Evolutionary conservation across 352 stramenopile genomes (phyloP), one percentile per base, ranked within the genome.

Genomic region (Albugo laibachii): DNA sequence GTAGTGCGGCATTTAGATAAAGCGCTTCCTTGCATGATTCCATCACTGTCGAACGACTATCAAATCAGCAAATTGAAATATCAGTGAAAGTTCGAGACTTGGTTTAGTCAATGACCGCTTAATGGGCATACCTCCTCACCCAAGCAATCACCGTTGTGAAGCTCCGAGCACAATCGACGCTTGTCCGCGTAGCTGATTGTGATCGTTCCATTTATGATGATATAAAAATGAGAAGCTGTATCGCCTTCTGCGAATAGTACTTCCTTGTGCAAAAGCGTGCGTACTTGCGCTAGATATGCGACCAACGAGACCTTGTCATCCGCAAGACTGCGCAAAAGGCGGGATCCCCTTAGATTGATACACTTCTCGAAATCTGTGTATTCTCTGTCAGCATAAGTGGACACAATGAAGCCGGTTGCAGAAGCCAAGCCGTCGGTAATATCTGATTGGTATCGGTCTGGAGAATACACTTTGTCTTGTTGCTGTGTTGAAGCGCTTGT

Each of bases 351-450:
- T 41, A 91, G 57, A 36, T 83, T 73, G 42, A 91, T 81, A 2
- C 71, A 85, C 54, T 91, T 91, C 45, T 87, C 78, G 48, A 91
- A 84, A 6, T 63, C 83, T 37, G 75, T 81, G 49, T 75, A 85
- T 36, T 83, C 65, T 0, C 61, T 55, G 8, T 58, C 63, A n/a
- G 80, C 67, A 8, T 8, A 24, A 19, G 3, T 43, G 38, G 38
- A 43, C 3, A 8, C 3, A 43, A 24, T 24, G 38, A 24, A 43
- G 16, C 8, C 8, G 16, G 38, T 10, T 10, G 24, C 8, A 31
- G 24, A 31, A 31, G 24, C 24, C 24, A 31, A 31, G 24, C 24
- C 24, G 3, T 31, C 3, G 24, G 24, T 10, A 3, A 8, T 8
- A 31, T 31, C 24, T 31, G 24, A 43, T 43, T 43, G 38, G 38